A percentile compares a stretch with the other conserved stretches of the same genome.
Conservation (phyloP, 148 eudicot genomes). For the Rhododendron ferrugineum region DNA sequence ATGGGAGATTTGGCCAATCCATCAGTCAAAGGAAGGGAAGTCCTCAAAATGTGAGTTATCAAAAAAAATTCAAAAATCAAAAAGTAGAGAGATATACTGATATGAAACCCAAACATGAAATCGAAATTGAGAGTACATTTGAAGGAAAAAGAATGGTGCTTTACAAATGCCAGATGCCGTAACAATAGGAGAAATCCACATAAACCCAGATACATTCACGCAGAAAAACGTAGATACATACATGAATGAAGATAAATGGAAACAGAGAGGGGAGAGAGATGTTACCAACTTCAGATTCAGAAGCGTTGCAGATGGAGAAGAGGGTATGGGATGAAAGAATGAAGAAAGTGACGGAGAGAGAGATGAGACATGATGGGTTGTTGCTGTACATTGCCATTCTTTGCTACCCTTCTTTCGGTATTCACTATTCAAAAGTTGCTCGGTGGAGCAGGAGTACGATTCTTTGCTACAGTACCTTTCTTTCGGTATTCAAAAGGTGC, state of each 20-base stretch:
- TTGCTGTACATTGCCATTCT: neutral
- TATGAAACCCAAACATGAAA: neutral
- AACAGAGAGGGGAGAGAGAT: neutral
- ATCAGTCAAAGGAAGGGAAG: neutral
- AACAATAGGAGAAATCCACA: neutral
- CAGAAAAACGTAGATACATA: neutral
- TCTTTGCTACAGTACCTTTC: too few species aligned
- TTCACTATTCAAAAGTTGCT: neutral
- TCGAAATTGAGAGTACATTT: too few species aligned
- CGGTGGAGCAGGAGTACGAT: too few species aligned
- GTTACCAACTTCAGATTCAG: slow-evolving; percentile 17
- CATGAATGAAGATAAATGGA: neutral
- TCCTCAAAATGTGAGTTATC: neutral
- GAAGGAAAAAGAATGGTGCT: neutral
- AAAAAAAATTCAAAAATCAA: neutral
- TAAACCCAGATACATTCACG: neutral
- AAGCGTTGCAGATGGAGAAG: slow-evolving; percentile 5
- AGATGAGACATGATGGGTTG: neutral
- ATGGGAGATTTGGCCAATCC: neutral
- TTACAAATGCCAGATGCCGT: neutral
- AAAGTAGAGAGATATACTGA: neutral
- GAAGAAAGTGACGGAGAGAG: slow-evolving; percentile 1
- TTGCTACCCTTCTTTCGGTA: neutral
- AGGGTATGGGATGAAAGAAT: slow-evolving; percentile 9
- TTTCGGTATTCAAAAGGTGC: too few species aligned